A percentile compares a stretch with the other conserved stretches of the same genome.
Evolutionary conservation across 768 basidiomycete genomes (phyloP).

Genomic region (Cystofilobasidium macerans): DNA sequence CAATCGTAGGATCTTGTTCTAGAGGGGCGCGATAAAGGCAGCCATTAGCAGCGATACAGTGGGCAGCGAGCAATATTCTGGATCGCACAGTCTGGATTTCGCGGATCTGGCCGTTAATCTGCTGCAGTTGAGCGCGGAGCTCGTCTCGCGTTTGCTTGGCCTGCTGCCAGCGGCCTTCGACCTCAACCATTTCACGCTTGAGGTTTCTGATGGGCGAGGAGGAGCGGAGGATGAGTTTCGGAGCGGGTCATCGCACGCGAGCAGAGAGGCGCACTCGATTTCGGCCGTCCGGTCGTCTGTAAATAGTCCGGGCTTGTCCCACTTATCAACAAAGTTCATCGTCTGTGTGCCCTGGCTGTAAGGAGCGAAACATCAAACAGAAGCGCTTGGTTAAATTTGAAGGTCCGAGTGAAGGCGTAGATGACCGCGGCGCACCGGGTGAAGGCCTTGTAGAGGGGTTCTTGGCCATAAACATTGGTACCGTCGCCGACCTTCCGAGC

Average conservation of each 20-base stretch:
- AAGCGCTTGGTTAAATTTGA: no score
- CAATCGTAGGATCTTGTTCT: background rate
- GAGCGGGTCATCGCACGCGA: background rate
- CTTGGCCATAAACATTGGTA: background rate
- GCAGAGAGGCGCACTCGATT: constrained; percentile 5
- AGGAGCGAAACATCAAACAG: background rate
- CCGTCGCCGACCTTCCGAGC: constrained; percentile 7
- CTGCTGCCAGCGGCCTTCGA: background rate
- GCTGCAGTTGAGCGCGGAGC: background rate
- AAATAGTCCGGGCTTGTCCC: constrained; percentile 10
- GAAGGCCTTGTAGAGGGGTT: constrained; percentile 13
- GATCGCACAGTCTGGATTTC: background rate
- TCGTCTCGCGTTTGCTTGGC: background rate
- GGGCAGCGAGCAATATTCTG: background rate
- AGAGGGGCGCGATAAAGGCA: background rate
- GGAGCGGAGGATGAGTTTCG: background rate
- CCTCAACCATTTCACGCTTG: background rate
- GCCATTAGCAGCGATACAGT: background rate
- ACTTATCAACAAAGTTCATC: background rate
- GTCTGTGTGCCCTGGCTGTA: constrained; percentile 1
- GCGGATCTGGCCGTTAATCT: background rate
- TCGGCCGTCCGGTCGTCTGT: constrained; percentile 10
- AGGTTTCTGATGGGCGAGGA: background rate
- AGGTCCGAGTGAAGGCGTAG: no score
- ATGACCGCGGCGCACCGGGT: background rate